Base-by-base conservation (phyloP, 148 eudicot species). In the Bassia scoparia region DNA sequence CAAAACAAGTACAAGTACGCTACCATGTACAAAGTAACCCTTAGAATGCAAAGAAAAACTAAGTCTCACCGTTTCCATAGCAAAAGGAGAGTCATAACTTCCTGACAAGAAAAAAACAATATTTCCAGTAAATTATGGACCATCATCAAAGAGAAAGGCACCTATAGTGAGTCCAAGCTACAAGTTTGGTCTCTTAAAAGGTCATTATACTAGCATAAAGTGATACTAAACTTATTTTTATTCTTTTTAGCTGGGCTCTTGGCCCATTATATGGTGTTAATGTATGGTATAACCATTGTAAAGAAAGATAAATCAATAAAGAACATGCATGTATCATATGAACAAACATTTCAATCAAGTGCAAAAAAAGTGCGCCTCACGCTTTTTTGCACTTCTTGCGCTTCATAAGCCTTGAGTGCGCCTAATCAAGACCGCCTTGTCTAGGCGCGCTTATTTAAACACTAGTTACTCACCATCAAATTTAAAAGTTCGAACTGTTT, bases 71-170 rank as follows among this genome's bases (percentile, higher is more conserved):
- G 30, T 17, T 63, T 37, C 44, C 58, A 52, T 16, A 34, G 15
- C 41, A 30, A 2, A 31, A 72, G 56, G 21, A 65, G 70, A 64
- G 12, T 26, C 48, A 35, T 6, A 52, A 17, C 8, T 41, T 54
- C 21, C 49, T 38, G 63, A 65, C 17, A 15, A 58, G 54, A 66
- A 16, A 34, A 63, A 11, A 20, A 66, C 71, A 60, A 67, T 7
- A 72, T 46, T 24, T 50, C n/a, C 8, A 24, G 48, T 17, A 26
- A 37, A 66, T 50, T 21, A 21, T 31, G 54, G 54, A 41, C 65
- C 70, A 74, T 12, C 37, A 29, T 30, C 62, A 31, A 72, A 31
- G 55, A 72, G 44, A 29, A 24, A 72, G 55, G 15, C 29, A 66
- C 63, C 37, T 29, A 61, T 44, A 1, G 37, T 37, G 37, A 16